Evolutionary conservation across 208 protist species (phyloP).

Genomic region (Leishmania braziliensis): DNA sequence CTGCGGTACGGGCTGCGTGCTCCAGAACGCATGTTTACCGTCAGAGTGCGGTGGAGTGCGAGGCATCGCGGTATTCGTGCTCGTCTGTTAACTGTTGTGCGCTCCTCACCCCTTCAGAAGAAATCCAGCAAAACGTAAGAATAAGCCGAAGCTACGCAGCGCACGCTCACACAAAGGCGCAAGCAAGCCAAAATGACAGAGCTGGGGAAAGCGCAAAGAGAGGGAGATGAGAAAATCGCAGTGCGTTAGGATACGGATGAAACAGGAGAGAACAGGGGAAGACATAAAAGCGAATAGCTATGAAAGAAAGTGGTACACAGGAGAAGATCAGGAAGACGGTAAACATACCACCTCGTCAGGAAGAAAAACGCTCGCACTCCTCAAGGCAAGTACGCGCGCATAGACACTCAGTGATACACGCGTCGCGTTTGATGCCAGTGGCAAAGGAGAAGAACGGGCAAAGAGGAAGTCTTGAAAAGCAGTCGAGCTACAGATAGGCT

Average conservation of each 20-base stretch:
- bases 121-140: background rate
- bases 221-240: background rate
- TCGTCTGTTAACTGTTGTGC: background rate
- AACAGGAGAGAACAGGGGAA: background rate
- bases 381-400: background rate
- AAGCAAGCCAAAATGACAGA: background rate
- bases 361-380: background rate
- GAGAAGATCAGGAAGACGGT: background rate
- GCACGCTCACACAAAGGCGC: background rate
- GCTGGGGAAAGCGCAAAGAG: background rate
- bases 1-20: slow-evolving; percentile 83
- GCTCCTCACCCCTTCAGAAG: background rate
- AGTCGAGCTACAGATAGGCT: background rate
- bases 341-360: background rate
- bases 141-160: background rate
- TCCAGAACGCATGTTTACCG: slow-evolving; percentile 76
- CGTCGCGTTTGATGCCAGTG: background rate
- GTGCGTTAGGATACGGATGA: background rate
- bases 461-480: background rate
- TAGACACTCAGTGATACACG: background rate
- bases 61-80: slow-evolving; percentile 10
- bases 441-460: background rate
- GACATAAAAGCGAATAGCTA: background rate
- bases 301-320: background rate
- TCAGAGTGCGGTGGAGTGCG: slow-evolving; percentile 8